Evolutionary conservation across 495 filamentous ascomycete species (phyloP), one percentile per base, ranked within the genome.

Genomic region (Xylaria longipes): DNA sequence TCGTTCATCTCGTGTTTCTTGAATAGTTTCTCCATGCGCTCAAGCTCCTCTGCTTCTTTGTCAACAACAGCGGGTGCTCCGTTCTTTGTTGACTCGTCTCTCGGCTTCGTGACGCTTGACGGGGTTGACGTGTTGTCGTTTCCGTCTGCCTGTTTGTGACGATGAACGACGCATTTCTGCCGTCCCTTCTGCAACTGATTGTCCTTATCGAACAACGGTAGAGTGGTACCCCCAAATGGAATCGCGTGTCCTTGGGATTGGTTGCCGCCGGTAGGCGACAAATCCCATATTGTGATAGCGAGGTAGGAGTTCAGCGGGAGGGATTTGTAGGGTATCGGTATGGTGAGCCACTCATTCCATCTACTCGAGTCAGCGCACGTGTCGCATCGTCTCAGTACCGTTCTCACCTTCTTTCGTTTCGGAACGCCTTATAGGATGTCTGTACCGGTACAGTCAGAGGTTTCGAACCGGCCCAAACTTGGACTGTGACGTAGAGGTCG

Each of bases 1-100:
- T 98, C 95, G 29, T 94, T 94, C 90, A 98, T 96, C 78, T 99
- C 96, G 75, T 98, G 97, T 79, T 97, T 97, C 83, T 99, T 99
- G 75, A 99, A 92, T 58, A 98, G 76, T 65, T 89, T 90, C 78
- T 97, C 93, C 52, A 98, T 84, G 20, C 95, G 85, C 71, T 96
- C 93, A 54, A 95, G 82, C 80, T 98, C 94, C 48, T 91, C 84
- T 43, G 88, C 87, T 75, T 94, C 91, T 64, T 82, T 90, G 82
- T 86, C 87, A 72, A 78, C 83, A 66, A 72, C 64, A 8, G 50
- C 15, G 27, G 50, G 11, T 20, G 46, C 27, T 37, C 61, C 62
- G 31, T 33, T 39, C 20, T 31, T 71, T 81, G 72, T 27, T 80
- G 73, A 62, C 75, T 81, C 71, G 82, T 84, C 88, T 79, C 84